These are phyloP conservation scores for Euryodendron excelsum DNA, from an alignment of 148 eudicot genomes.

Conservation along the genomic window DNA sequence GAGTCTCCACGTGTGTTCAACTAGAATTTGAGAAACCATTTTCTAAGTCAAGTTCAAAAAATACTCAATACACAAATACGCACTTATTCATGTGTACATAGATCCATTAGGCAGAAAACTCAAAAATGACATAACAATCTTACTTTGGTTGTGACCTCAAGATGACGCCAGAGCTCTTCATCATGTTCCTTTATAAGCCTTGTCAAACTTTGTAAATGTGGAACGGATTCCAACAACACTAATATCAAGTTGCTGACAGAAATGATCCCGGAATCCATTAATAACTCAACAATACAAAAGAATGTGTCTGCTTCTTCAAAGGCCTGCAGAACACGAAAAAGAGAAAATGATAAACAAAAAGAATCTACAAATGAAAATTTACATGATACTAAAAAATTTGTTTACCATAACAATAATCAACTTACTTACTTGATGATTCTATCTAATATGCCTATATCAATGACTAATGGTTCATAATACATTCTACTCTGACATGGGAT, in stretches of 20 bases:
- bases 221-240: conserved; percentile 97
- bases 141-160: conserved; percentile 94
- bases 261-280: conserved; percentile 88
- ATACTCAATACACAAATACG: not conserved
- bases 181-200: conserved; percentile 83
- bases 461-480: not conserved
- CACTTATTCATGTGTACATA: not conserved
- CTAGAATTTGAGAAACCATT: not conserved
- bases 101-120: not conserved
- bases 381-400: not conserved
- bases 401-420: not conserved
- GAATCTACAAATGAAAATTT: conserved; percentile 3
- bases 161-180: conserved; percentile 99
- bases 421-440: not conserved
- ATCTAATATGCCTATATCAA: not conserved
- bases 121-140: conserved; percentile 17
- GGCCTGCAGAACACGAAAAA: conserved; percentile 49
- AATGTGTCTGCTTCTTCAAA: conserved; percentile 93
- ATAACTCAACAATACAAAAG: conserved; percentile 92
- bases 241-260: conserved; percentile 95
- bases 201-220: conserved; percentile 81
- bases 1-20: not conserved
- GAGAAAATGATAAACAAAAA: not conserved
- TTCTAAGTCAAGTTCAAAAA: not conserved
- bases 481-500: not conserved